Evolutionary conservation across 129 eudicot species (phyloP).

Genomic region (Mikania micrantha): DNA sequence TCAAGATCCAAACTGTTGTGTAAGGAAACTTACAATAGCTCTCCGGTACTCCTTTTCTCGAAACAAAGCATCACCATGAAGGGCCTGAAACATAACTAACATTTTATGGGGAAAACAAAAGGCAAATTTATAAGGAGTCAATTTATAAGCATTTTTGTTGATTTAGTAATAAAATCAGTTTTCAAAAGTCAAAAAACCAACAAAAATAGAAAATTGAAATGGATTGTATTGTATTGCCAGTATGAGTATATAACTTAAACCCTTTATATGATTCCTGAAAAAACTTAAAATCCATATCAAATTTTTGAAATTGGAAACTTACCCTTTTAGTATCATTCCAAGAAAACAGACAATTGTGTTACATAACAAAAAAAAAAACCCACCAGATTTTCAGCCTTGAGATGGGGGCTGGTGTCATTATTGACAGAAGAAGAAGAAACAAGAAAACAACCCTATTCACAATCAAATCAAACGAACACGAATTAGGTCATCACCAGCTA

Average conservation of each 20-base stretch:
- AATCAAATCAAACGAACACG: not conserved
- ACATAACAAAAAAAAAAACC: slow-evolving; percentile 9
- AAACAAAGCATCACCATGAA: slow-evolving; percentile 81
- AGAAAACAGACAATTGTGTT: not conserved
- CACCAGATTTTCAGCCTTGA: slow-evolving; percentile 89
- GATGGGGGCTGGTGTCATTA: slow-evolving; percentile 65
- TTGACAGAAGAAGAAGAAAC: slow-evolving; percentile 66
- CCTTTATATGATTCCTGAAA: not conserved
- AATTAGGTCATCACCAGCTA: slow-evolving; percentile 5
- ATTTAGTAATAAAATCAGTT: not conserved
- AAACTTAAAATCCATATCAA: not conserved
- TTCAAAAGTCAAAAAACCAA: not conserved
- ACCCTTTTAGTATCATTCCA: not conserved
- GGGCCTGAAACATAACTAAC: slow-evolving; percentile 42
- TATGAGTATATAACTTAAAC: not conserved
- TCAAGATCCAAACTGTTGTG: not conserved
- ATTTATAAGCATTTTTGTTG: not conserved
- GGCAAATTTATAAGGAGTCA: not conserved
- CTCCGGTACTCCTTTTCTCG: slow-evolving; percentile 71
- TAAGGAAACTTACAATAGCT: slow-evolving; percentile 63
- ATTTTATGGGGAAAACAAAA: not conserved
- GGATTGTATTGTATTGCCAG: not conserved
- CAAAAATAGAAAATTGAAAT: not conserved
- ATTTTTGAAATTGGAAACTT: not conserved
- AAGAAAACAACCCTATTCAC: slow-evolving; percentile 62